phyloP scores from a whole-genome alignment of 2,329 filamentous ascomycete genomes.

The Helminthosporium solani region DNA sequence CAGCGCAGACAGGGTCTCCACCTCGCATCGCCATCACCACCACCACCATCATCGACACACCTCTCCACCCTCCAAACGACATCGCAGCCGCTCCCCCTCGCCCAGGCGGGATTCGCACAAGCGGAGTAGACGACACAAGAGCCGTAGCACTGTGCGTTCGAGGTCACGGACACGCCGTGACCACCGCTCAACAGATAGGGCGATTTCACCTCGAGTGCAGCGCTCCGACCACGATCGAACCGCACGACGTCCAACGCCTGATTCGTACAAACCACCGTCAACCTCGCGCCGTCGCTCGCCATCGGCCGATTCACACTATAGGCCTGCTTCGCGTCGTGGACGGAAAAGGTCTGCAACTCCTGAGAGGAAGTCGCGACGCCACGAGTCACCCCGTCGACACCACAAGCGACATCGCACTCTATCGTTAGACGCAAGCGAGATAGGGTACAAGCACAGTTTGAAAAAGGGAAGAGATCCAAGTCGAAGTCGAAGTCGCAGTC shows the following conservation, averaged over 20 bases:
- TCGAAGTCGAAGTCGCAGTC: conserved; percentile 34
- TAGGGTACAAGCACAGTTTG: conserved; percentile 16
- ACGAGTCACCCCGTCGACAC: conserved; percentile 28
- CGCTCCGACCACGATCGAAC: conserved; percentile 36
- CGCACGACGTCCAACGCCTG: conserved; percentile 38
- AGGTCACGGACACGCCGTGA: conserved; percentile 35
- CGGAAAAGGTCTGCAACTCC: conserved; percentile 36
- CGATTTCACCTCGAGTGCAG: conserved; percentile 33
- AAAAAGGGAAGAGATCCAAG: conserved; percentile 24
- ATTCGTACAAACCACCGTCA: conserved; percentile 35
- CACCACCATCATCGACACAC: conserved; percentile 34
- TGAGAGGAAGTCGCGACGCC: conserved; percentile 32
- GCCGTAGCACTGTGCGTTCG: conserved; percentile 39
- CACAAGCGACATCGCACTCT: conserved; percentile 27
- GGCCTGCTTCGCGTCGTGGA: conserved; percentile 28
- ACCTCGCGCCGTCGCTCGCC: conserved; percentile 43
- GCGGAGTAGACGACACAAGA: conserved; percentile 36
- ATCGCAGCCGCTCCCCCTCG: conserved; percentile 41
- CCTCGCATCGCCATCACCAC: conserved; percentile 34
- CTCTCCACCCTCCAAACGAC: conserved; percentile 42
- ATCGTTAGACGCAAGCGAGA: conserved; percentile 23
- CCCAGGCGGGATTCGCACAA: conserved; percentile 33
- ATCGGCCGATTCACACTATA: conserved; percentile 44
- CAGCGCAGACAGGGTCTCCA: conserved; percentile 40
- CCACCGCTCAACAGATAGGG: conserved; percentile 28